phyloP scores from a whole-genome alignment of 306 rosid genomes.

The Quercus ilex region DNA sequence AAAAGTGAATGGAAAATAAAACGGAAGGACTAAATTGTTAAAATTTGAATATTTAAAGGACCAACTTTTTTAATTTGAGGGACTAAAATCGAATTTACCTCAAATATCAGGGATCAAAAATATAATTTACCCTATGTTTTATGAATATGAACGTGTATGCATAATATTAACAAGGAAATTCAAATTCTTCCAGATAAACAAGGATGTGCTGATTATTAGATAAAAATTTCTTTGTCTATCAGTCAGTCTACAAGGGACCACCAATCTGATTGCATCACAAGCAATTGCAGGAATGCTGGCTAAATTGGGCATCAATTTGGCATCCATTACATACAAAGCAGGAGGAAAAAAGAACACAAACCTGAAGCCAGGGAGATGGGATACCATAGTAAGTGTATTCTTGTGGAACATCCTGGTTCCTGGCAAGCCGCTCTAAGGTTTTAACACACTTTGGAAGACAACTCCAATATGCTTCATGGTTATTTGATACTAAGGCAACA shows the following conservation, averaged over 20 bases:
- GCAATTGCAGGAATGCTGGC: background rate
- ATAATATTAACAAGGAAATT: too few species aligned
- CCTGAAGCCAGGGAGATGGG: constrained; percentile 99
- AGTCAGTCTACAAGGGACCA: background rate
- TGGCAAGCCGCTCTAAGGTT: constrained; percentile 89
- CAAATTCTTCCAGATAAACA: too few species aligned
- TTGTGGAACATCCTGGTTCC: constrained; percentile 96
- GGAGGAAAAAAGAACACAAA: constrained; percentile 36
- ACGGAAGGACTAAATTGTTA: too few species aligned
- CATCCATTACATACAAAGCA: constrained; percentile 18
- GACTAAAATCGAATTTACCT: too few species aligned
- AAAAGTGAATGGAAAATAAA: too few species aligned
- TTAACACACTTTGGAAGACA: constrained; percentile 97
- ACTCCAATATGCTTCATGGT: constrained; percentile 94
- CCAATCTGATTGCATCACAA: background rate
- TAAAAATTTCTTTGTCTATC: background rate
- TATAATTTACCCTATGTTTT: too few species aligned
- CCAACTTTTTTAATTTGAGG: too few species aligned
- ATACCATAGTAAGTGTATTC: constrained; percentile 99
- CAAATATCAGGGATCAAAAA: too few species aligned
- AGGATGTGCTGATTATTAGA: too few species aligned
- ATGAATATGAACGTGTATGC: too few species aligned
- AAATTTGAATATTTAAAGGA: too few species aligned
- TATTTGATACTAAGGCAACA: constrained; percentile 87
- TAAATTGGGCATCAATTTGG: constrained; percentile 4